These are phyloP conservation scores for Starmerella vaccinii DNA, from an alignment of 805 yeast genomes.

Conservation along the genomic window DNA sequence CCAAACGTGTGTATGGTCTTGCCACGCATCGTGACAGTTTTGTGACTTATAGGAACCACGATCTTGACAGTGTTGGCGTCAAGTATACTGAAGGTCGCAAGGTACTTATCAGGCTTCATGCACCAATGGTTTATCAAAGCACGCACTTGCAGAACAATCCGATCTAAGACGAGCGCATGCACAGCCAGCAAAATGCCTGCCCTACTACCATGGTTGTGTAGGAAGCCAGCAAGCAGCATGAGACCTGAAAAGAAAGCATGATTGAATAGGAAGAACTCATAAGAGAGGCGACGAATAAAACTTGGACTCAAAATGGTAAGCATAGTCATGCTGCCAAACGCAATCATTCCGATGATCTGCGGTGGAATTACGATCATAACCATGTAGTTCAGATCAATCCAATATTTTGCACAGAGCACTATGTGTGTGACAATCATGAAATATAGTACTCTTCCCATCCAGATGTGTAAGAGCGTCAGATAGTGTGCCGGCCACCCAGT, in stretches of 20 bases:
- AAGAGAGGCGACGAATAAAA: background rate
- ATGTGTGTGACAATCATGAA: background rate
- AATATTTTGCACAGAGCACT: background rate
- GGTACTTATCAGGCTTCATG: background rate
- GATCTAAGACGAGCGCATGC: background rate
- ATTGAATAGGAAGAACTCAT: constrained; percentile 4
- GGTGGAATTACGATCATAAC: constrained; percentile 3
- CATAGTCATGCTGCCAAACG: background rate
- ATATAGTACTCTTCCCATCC: constrained; percentile 2
- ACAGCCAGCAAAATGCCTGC: background rate
- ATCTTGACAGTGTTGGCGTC: background rate
- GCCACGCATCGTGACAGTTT: background rate
- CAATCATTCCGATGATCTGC: constrained; percentile 3
- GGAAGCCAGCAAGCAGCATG: background rate
- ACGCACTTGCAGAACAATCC: background rate
- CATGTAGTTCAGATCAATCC: background rate
- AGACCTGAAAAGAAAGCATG: background rate
- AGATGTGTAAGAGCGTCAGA: background rate
- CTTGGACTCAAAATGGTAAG: background rate
- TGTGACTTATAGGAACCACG: background rate
- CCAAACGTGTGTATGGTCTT: background rate
- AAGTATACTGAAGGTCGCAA: background rate
- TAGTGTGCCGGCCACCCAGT: constrained; percentile 6
- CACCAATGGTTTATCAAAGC: constrained; percentile 1
- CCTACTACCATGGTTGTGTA: background rate